phyloP scores from a whole-genome alignment of 257 asterid genomes.

The Ocimum tenuiflorum region DNA sequence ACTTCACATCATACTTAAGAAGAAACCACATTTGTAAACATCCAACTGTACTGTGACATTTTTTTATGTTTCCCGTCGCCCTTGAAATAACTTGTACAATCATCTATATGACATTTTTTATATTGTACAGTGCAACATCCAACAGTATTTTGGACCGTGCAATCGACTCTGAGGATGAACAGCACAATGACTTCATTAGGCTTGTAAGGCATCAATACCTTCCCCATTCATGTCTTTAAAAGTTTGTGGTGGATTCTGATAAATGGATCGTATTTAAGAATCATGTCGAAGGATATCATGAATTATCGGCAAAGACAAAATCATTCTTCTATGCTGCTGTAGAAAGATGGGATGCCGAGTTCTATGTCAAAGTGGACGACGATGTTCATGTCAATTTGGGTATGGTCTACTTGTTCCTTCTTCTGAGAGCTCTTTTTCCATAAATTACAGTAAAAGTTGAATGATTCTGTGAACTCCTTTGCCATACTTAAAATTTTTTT shows the following conservation, averaged over 20 bases:
- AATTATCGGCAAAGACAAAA: conserved; percentile 76
- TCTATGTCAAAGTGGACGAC: conserved; percentile 71
- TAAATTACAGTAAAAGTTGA: neutral
- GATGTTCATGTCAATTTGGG: conserved; percentile 87
- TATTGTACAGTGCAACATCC: conserved; percentile 44
- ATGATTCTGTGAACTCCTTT: neutral
- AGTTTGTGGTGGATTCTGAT: neutral
- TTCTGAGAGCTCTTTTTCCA: neutral
- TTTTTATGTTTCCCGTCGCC: neutral
- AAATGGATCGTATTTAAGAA: conserved; percentile 29
- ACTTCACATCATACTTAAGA: neutral
- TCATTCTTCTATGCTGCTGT: conserved; percentile 62
- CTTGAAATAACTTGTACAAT: neutral
- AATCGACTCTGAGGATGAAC: conserved; percentile 58
- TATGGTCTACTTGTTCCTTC: conserved; percentile 9
- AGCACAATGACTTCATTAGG: conserved; percentile 62
- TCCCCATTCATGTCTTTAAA: neutral
- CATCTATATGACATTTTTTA: neutral
- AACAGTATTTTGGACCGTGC: conserved; percentile 74
- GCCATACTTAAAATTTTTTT: neutral
- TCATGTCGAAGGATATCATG: conserved; percentile 81
- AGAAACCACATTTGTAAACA: no score
- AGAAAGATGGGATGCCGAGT: conserved; percentile 72
- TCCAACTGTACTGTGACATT: neutral
- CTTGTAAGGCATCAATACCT: conserved; percentile 38